These are phyloP conservation scores for Podospora didyma DNA, from an alignment of 495 filamentous ascomycete species.

Conservation along the genomic window DNA sequence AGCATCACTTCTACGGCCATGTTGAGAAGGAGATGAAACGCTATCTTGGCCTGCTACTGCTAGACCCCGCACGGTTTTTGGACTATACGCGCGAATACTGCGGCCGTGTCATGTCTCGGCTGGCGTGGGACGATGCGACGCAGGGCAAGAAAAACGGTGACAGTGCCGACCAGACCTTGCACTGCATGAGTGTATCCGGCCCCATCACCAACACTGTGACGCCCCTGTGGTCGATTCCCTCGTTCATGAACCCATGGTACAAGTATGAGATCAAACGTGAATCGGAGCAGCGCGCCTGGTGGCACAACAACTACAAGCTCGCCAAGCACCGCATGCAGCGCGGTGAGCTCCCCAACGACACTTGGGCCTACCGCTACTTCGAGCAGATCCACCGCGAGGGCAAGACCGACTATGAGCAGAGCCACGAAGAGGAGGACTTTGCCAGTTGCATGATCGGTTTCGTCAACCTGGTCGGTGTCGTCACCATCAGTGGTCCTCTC, in stretches of 20 bases:
- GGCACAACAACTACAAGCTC: conserved; percentile 36
- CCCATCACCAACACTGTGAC: conserved; percentile 46
- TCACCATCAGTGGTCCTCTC: conserved; percentile 44
- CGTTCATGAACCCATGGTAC: conserved; percentile 41
- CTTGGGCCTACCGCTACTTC: conserved; percentile 45
- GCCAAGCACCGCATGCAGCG: conserved; percentile 36
- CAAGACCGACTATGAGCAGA: conserved; percentile 32
- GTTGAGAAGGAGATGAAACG: conserved; percentile 42
- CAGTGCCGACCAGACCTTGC: conserved; percentile 41
- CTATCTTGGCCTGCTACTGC: conserved; percentile 37
- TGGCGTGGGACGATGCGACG: conserved; percentile 45
- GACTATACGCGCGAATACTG: conserved; percentile 42
- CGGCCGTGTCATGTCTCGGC: conserved; percentile 43
- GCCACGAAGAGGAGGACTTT: conserved; percentile 38
- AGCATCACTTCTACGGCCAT: conserved; percentile 45
- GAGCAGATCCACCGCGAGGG: conserved; percentile 37
- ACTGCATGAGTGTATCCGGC: conserved; percentile 46
- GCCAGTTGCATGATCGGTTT: conserved; percentile 48
- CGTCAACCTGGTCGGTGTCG: conserved; percentile 43
- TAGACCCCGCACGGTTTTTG: conserved; percentile 44
- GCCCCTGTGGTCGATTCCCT: conserved; percentile 40
- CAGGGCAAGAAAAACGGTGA: conserved; percentile 40
- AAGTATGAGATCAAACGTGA: conserved; percentile 40
- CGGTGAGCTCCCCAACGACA: conserved; percentile 37
- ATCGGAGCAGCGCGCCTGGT: conserved; percentile 39